Base-by-base conservation (phyloP, 768 basidiomycete genomes). In the Amanita subjunquillea region DNA sequence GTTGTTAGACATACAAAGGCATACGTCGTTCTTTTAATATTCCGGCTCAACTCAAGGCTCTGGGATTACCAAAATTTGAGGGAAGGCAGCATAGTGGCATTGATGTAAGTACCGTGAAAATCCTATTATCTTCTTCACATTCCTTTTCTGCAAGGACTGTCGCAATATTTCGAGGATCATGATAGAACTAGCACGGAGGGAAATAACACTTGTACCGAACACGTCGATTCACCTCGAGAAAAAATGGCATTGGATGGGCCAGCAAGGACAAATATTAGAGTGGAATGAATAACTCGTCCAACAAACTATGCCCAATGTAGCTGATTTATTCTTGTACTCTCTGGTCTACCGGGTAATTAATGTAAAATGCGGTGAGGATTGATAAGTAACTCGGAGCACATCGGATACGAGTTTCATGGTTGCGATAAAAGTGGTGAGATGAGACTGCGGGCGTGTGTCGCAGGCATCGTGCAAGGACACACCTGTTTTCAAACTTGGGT, bases 11-110 rank as follows among this genome's bases (percentile, higher is more conserved):
- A 8, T n/a, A 7, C 3, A 41, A 15, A 41, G 23, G 20, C 27
- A 49, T 32, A 12, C 62, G 65, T 53, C 68, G 70, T 43, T 65
- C 69, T 57, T 67, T 90, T 52, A 87, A 87, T 56, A 84, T 95
- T 51, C 65, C 80, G 36, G 76, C 77, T n/a, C 90, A 94, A 65
- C 72, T 96, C 44, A 73, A 74, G 34, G 73, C 74, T n/a, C 79
- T 97, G 40, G 77, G 75, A 8, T 69, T 97, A 43, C 74, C 78
- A 4, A 72, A 76, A 6, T 98, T 98, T 62, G 71, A 85, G 65
- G 94, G 95, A 20, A 79, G 87, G 59, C 74, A 81, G 51, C 95
- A 98, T 67, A 82, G 82, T 61, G 95, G 95, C 22, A 86, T 95
- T 34, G 91, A 93, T 68, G 94, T 93, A 56, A 72, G 88, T 82